Evolutionary conservation across 1,284 basidiomycete genomes (phyloP).

Genomic region (Chalciporus sp.): DNA sequence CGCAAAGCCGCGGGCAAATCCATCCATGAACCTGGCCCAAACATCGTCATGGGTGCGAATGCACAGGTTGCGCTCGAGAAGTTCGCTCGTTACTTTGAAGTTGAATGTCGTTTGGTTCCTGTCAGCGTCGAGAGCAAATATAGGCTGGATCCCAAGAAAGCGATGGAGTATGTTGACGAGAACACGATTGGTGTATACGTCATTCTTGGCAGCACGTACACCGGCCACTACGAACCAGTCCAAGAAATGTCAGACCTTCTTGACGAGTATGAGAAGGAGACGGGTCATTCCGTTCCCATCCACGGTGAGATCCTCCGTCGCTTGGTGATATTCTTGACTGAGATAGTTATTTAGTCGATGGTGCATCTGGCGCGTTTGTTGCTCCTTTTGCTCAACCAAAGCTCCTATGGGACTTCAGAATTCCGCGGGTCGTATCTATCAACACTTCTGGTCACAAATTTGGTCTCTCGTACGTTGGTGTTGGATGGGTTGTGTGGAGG

Average conservation of each 20-base stretch:
- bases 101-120: constrained; percentile 82
- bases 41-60: constrained; percentile 81
- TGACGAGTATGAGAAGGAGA: constrained; percentile 84
- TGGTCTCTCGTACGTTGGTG: constrained; percentile 84
- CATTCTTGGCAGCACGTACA: constrained; percentile 88
- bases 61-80: constrained; percentile 90
- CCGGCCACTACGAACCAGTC: constrained; percentile 92
- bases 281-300: constrained; percentile 80
- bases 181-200: constrained; percentile 87
- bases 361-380: constrained; percentile 81
- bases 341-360: constrained; percentile 55
- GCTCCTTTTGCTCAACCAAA: constrained; percentile 85
- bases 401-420: constrained; percentile 83
- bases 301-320: constrained; percentile 59
- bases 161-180: constrained; percentile 89
- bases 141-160: constrained; percentile 81
- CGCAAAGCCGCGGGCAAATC: constrained; percentile 87
- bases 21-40: constrained; percentile 82
- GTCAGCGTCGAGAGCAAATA: constrained; percentile 78
- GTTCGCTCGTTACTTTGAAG: constrained; percentile 91
- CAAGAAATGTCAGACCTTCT: constrained; percentile 84
- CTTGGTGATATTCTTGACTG: constrained; percentile 8
- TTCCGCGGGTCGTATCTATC: constrained; percentile 88
- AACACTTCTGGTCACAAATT: constrained; percentile 92
- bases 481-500: constrained; percentile 89